Evolutionary conservation across 1,284 basidiomycete genomes (phyloP), one percentile per base, ranked within the genome.

Genomic region (Puccinia brachypodii): DNA sequence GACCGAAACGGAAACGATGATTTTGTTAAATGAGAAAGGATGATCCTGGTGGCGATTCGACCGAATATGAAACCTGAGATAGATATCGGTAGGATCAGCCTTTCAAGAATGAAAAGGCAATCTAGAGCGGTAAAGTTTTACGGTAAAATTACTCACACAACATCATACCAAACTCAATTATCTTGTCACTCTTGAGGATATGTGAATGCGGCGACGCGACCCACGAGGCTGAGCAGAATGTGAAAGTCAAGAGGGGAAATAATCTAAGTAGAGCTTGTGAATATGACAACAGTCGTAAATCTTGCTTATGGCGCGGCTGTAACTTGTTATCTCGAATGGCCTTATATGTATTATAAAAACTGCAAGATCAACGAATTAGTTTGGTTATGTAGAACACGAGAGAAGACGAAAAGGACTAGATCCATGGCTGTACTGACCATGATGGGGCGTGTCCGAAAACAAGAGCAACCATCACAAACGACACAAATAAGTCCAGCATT

Each of bases 11-110:
- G 69, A 25, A 80, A 80, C 25, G 53, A 25, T n/a, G 66, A 68
- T 73, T 80, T 73, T 8, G 77, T 80, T 31, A 80, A 58, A 60
- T 80, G 77, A 11, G 77, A 68, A 6, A 80, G 60, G 44, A 80
- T 80, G 25, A 69, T 80, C 68, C 69, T 71, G 3, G 77, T 80
- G 28, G 68, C 47, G 28, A 80, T 80, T 69, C 77, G 68, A 0
- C 77, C 77, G 58, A 80, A 80, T 53, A 80, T 72, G 22, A 80
- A 58, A 73, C 68, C 77, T 80, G 31, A 71, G n/a, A 19, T 1
- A 47, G 11, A 31, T 16, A 33, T 14, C 50, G 14, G n/a, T 33
- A 36, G 31, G 25, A n/a, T 42, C 19, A 50, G 42, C 31, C 42
- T 64, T 25, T 16, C 42, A 66, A 66, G 16, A 58, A 33, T 50